These are phyloP conservation scores for Aaosphaeria arxii DNA, from an alignment of 2,329 filamentous ascomycete genomes.

Conservation along the genomic window DNA sequence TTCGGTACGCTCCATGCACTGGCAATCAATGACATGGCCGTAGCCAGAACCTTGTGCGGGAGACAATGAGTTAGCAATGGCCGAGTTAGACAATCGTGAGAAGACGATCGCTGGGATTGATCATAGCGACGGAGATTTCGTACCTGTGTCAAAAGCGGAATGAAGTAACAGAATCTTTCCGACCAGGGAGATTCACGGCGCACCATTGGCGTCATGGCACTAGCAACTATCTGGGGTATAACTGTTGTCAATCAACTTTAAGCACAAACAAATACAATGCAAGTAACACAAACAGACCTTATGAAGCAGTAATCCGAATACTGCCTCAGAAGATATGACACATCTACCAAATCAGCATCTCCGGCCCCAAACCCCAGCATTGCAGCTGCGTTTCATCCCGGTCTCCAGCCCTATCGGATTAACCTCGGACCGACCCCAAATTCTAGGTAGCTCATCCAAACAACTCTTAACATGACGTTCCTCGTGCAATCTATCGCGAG, in stretches of 20 bases:
- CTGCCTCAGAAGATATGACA: no score
- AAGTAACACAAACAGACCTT: no score
- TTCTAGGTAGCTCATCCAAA: constrained; percentile 12
- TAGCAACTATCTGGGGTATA: constrained; percentile 1
- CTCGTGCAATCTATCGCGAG: not conserved
- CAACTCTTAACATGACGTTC: not conserved
- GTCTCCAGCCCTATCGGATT: constrained; percentile 24
- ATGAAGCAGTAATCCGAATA: no score
- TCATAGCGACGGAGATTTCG: constrained; percentile 10
- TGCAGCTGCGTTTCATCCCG: not conserved
- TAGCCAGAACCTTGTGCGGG: constrained; percentile 25
- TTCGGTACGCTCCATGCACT: constrained; percentile 12
- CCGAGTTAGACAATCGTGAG: not conserved
- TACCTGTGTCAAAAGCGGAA: constrained; percentile 21
- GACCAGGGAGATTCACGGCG: constrained; percentile 19
- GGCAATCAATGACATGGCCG: constrained; percentile 35
- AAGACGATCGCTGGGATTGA: not conserved
- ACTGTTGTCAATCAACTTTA: no score
- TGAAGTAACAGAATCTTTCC: constrained; percentile 22
- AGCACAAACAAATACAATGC: no score
- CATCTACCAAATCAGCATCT: no score
- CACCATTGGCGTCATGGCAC: constrained; percentile 29
- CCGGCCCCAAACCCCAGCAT: no score
- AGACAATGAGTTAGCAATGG: constrained; percentile 15
- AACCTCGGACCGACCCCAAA: constrained; percentile 12